Percentiles rank a stretch among this genome's conserved stretches.
Conservation (phyloP, 768 basidiomycete genomes). For the Rhizopogon salebrosus region DNA sequence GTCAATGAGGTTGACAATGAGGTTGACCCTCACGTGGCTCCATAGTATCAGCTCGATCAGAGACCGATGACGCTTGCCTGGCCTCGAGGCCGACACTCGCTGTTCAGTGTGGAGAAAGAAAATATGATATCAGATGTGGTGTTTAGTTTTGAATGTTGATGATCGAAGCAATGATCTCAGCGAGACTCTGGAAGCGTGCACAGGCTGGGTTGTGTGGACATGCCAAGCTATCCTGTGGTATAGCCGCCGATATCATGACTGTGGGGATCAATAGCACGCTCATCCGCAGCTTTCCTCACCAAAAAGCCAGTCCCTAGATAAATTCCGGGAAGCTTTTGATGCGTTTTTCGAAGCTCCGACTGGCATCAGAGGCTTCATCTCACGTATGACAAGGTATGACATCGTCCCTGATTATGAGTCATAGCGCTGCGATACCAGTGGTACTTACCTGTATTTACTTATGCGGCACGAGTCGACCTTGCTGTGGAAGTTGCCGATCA, state of each 20-base stretch:
- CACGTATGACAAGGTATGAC: slow-evolving; percentile 13
- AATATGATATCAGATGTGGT: slow-evolving; percentile 42
- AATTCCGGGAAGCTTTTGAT: slow-evolving; percentile 27
- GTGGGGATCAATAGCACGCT: slow-evolving; percentile 31
- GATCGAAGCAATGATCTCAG: slow-evolving; percentile 12
- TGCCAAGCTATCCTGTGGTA: slow-evolving; percentile 54
- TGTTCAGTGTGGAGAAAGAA: slow-evolving; percentile 45
- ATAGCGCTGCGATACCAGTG: slow-evolving; percentile 44
- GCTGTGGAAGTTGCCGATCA: slow-evolving; percentile 41
- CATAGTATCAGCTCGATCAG: too few species aligned
- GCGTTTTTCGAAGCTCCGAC: slow-evolving; percentile 21
- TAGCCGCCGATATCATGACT: slow-evolving; percentile 34
- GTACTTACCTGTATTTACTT: slow-evolving; percentile 11
- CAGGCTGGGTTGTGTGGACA: slow-evolving; percentile 34
- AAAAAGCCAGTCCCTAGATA: slow-evolving; percentile 1
- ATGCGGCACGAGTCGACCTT: slow-evolving; percentile 37
- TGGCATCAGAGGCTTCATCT: slow-evolving; percentile 27
- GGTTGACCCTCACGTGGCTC: too few species aligned
- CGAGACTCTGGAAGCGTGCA: slow-evolving; percentile 43
- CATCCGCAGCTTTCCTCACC: not conserved
- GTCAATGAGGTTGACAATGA: too few species aligned
- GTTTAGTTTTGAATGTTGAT: slow-evolving; percentile 19
- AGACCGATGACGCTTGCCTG: slow-evolving; percentile 37
- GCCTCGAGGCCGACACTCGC: slow-evolving; percentile 54
- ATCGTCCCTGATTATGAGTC: slow-evolving; percentile 34